A percentile compares a stretch with the other conserved stretches of the same genome.
phyloP scores from a whole-genome alignment of 768 basidiomycete genomes.

The Multifurca ochricompacta region DNA sequence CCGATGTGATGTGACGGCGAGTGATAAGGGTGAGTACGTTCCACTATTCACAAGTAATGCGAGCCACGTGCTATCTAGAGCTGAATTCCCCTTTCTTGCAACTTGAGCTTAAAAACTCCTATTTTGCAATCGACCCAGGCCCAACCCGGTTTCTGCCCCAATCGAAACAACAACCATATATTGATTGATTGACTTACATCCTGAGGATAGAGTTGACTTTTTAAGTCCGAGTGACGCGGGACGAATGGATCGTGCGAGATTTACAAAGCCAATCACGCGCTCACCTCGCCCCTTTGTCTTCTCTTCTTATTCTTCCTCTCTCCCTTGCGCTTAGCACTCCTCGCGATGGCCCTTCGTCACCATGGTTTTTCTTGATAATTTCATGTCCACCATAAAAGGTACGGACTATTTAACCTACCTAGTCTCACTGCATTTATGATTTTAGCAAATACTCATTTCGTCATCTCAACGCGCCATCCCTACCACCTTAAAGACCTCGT shows the following conservation, averaged over 20 bases:
- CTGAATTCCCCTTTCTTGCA: no score
- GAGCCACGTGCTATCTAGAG: not conserved
- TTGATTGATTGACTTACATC: no score
- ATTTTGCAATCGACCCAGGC: no score
- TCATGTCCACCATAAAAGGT: not conserved
- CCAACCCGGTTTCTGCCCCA: no score
- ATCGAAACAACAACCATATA: no score
- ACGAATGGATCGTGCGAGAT: not conserved
- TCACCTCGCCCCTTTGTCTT: not conserved
- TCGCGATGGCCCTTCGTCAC: not conserved
- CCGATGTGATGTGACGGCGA: conserved; percentile 12
- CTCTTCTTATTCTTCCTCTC: not conserved
- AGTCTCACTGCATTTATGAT: not conserved
- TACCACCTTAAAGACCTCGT: not conserved
- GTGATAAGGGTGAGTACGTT: conserved; percentile 7
- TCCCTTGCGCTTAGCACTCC: not conserved
- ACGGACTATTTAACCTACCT: not conserved
- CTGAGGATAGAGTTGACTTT: no score
- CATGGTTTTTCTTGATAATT: conserved; percentile 5
- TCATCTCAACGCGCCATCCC: conserved; percentile 3
- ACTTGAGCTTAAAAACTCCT: no score
- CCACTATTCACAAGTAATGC: conserved; percentile 3
- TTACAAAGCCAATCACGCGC: not conserved
- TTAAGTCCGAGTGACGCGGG: not conserved
- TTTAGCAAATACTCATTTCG: not conserved